Percentiles rank a stretch among this genome's conserved stretches.
Evolutionary conservation across 2,329 filamentous ascomycete genomes (phyloP).

Genomic region (Nemania serpens): DNA sequence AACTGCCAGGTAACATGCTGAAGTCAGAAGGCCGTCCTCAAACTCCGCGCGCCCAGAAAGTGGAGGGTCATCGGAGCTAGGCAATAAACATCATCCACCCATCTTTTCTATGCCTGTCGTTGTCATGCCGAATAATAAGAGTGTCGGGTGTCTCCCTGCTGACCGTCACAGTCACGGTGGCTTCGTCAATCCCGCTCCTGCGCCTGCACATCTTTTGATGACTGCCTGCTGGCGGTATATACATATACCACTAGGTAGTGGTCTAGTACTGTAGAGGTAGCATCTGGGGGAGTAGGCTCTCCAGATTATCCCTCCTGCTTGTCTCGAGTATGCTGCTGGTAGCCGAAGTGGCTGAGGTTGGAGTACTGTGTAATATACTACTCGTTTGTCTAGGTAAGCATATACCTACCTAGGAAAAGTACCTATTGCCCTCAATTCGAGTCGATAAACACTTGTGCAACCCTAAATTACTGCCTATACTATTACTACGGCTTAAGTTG

Average conservation of each 20-base stretch:
- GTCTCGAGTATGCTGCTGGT: too few species aligned
- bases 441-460: too few species aligned
- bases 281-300: too few species aligned
- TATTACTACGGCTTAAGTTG: too few species aligned
- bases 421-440: too few species aligned
- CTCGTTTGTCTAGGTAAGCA: too few species aligned
- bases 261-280: neutral
- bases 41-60: constrained; percentile 27
- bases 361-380: too few species aligned
- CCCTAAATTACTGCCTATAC: too few species aligned
- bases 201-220: constrained; percentile 23
- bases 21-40: constrained; percentile 37
- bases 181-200: constrained; percentile 25
- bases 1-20: constrained; percentile 26
- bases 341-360: constrained; percentile 15
- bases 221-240: constrained; percentile 6
- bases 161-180: constrained; percentile 29
- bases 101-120: constrained; percentile 13
- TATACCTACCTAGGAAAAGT: too few species aligned
- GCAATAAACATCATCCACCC: constrained; percentile 23
- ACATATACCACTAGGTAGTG: neutral
- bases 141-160: constrained; percentile 28
- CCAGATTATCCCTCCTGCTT: too few species aligned
- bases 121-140: constrained; percentile 21
- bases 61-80: constrained; percentile 38